These are phyloP conservation scores for Rhynchospora tenuis DNA, from an alignment of 176 grass and related monocot genomes.

Conservation along the genomic window DNA sequence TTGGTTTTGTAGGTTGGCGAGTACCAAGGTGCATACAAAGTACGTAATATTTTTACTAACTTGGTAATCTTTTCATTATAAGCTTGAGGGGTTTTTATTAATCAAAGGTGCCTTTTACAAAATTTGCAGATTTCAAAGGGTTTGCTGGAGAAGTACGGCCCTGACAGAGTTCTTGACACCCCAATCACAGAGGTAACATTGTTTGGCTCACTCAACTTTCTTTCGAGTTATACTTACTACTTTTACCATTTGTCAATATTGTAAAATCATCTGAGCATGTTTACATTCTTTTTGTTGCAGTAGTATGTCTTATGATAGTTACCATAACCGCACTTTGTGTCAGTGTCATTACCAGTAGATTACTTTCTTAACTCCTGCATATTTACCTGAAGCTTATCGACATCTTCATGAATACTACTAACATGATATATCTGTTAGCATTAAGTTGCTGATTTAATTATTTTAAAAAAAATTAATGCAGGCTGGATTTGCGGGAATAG, in stretches of 20 bases:
- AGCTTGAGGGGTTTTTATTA: slow-evolving; percentile 5
- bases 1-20: slow-evolving; percentile 75
- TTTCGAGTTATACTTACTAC: neutral
- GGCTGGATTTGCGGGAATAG: slow-evolving; percentile 97
- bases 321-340: neutral
- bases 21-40: slow-evolving; percentile 99
- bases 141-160: slow-evolving; percentile 92
- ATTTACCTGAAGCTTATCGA: neutral
- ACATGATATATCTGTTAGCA: neutral
- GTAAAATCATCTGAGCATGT: neutral
- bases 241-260: neutral
- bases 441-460: neutral
- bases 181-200: slow-evolving; percentile 84
- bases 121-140: slow-evolving; percentile 84
- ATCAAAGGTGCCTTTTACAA: slow-evolving; percentile 11
- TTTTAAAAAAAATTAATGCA: slow-evolving; percentile 34
- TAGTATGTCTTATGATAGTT: neutral
- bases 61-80: slow-evolving; percentile 2
- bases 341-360: neutral
- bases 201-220: neutral
- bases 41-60: slow-evolving; percentile 18
- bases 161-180: slow-evolving; percentile 98
- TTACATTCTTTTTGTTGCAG: neutral
- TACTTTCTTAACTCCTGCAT: neutral
- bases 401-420: neutral